Base-by-base conservation (phyloP, 2,329 filamentous ascomycete genomes). In the Onygena corvina region DNA sequence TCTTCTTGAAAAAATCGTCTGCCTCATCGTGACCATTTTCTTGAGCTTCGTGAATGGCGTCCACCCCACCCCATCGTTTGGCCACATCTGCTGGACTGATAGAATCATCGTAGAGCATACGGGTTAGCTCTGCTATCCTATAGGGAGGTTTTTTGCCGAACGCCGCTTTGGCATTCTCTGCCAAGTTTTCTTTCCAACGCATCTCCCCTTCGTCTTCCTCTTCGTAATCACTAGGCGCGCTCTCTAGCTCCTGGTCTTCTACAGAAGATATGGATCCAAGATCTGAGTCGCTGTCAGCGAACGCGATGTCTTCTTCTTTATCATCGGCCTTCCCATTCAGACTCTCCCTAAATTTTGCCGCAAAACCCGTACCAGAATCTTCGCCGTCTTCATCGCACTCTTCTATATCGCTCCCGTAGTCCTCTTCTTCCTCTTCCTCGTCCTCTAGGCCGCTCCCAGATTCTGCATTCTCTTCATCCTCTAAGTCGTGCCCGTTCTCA, bases 281-380 rank as follows among this genome's bases (percentile, higher is more conserved):
- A 63, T 98, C 93, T 0, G 92, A 98, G 65, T 98, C 93, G 60
- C 87, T 94, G 61, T 98, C 92, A 11, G 92, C 92, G 70, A 95
- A 98, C 1, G 81, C 86, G 50, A 96, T 60, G 49, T 94, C 86
- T 25, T 80, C 85, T n/a, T 80, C 77, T 8, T 71, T 72, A 18
- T 62, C 74, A 31, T 76, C 71, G 3, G 72, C 70, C 14, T 75
- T 75, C n/a, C 73, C 76, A 48, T 76, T 77, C 30, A 72, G 66
- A 23, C 60, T 61, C 50, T 69, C 62, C 48, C 61, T 67, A 52
- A 73, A 68, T 9, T 60, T 65, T 21, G 64, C 63, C 31, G 66
- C 68, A 18, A 73, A 69, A 51, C 68, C 68, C 9, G 67, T 63
- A 14, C 68, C 62, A 31, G 64, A 57, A n/a, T 59, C 59, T 9